phyloP scores from a whole-genome alignment of 176 grass and related monocot genomes.

The Avena eriantha region DNA sequence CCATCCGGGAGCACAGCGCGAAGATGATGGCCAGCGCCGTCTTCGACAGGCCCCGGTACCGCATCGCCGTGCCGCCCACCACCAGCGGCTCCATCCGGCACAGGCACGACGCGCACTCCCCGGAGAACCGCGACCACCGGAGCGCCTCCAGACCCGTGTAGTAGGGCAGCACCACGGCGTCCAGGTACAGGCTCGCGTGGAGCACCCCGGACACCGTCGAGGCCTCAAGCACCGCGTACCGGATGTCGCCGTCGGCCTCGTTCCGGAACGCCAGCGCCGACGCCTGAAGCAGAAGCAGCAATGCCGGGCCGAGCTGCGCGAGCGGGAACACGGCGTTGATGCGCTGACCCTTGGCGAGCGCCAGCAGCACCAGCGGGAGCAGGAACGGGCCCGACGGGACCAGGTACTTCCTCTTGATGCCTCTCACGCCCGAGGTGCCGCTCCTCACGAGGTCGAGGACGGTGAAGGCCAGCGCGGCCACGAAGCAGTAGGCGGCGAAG shows the following conservation, averaged over 20 bases:
- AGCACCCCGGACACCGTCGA: slow-evolving; percentile 94
- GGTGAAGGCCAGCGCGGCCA: slow-evolving; percentile 70
- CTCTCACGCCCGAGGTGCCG: slow-evolving; percentile 7
- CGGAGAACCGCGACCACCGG: slow-evolving; percentile 72
- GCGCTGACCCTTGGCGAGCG: slow-evolving; percentile 80
- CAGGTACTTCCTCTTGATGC: slow-evolving; percentile 78
- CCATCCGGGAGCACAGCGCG: slow-evolving; percentile 86
- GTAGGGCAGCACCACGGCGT: slow-evolving; percentile 86
- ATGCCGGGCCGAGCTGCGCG: slow-evolving; percentile 80
- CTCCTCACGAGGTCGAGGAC: slow-evolving; percentile 54
- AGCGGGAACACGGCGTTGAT: slow-evolving; percentile 80
- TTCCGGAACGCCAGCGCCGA: slow-evolving; percentile 94
- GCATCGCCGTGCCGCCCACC: slow-evolving; percentile 60
- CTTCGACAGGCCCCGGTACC: slow-evolving; percentile 81
- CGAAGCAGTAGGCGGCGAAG: slow-evolving; percentile 76
- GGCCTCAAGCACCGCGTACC: slow-evolving; percentile 92
- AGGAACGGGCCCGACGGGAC: slow-evolving; percentile 82
- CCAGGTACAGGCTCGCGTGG: slow-evolving; percentile 84
- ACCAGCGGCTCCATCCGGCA: slow-evolving; percentile 78
- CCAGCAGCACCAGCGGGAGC: slow-evolving; percentile 77
- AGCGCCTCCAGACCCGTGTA: slow-evolving; percentile 96
- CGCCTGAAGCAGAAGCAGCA: slow-evolving; percentile 82
- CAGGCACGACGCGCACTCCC: slow-evolving; percentile 86
- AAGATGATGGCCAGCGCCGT: slow-evolving; percentile 85
- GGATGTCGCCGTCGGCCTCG: slow-evolving; percentile 74